These are phyloP conservation scores for Zea luxurians DNA, from an alignment of 176 grass and related monocot genomes.

Conservation along the genomic window DNA sequence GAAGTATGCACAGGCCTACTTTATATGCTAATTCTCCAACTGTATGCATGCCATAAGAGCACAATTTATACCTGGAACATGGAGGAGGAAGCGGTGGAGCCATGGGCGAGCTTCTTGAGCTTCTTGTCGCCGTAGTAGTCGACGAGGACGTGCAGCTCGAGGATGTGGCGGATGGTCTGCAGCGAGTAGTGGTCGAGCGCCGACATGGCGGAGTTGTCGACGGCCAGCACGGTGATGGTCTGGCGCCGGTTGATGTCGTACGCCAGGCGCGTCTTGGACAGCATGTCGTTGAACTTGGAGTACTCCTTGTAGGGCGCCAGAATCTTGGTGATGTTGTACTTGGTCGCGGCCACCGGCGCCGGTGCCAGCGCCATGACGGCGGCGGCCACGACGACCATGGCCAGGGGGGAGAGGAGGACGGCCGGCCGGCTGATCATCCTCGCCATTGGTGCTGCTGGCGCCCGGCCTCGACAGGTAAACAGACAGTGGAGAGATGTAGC, in stretches of 20 bases:
- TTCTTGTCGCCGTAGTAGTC: conserved; percentile 92
- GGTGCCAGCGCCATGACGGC: neutral
- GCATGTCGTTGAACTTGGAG: conserved; percentile 81
- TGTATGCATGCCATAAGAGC: neutral
- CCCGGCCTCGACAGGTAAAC: no score
- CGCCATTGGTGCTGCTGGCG: conserved; percentile 23
- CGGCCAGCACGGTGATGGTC: conserved; percentile 84
- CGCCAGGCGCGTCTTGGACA: conserved; percentile 63
- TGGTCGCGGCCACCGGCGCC: conserved; percentile 18
- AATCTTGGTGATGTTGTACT: conserved; percentile 88
- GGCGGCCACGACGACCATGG: neutral
- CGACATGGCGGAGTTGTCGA: conserved; percentile 70
- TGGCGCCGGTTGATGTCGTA: conserved; percentile 90
- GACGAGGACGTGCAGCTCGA: conserved; percentile 75
- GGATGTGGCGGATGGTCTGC: conserved; percentile 60
- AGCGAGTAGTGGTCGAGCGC: conserved; percentile 61
- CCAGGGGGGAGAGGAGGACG: neutral
- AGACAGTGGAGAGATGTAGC: neutral
- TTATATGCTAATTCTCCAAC: neutral
- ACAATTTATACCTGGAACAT: conserved; percentile 51
- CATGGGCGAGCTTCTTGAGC: conserved; percentile 60
- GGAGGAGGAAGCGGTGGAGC: conserved; percentile 64
- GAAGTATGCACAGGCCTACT: neutral
- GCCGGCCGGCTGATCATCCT: neutral
- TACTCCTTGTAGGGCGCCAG: conserved; percentile 70